phyloP scores from a whole-genome alignment of 805 yeast genomes.

The Priceomyces fermenticarens region DNA sequence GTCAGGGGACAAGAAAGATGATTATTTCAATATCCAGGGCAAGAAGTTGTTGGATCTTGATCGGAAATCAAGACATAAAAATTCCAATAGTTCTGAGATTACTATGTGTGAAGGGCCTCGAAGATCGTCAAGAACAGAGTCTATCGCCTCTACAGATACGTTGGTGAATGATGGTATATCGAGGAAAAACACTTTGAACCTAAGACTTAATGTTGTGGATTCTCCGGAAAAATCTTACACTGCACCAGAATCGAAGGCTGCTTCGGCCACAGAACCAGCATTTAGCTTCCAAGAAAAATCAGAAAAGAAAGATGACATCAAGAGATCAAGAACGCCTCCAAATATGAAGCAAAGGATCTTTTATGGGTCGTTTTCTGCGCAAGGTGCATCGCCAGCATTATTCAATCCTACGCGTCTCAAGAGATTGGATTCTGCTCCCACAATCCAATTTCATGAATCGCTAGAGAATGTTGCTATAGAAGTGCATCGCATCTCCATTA shows the following conservation, averaged over 20 bases:
- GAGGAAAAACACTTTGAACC: slow-evolving; percentile 10
- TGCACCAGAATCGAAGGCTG: slow-evolving; percentile 11
- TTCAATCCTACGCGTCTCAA: slow-evolving; percentile 21
- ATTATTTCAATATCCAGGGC: slow-evolving; percentile 11
- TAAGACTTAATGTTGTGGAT: slow-evolving; percentile 11
- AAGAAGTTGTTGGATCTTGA: not conserved
- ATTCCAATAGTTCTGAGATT: slow-evolving; percentile 22
- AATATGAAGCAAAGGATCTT: not conserved
- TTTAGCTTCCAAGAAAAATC: slow-evolving; percentile 10
- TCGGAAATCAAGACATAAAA: slow-evolving; percentile 2
- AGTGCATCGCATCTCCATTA: slow-evolving; percentile 15
- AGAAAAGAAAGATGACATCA: not conserved
- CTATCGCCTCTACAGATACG: slow-evolving; percentile 27
- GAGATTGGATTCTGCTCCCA: slow-evolving; percentile 18
- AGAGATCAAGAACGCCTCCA: not conserved
- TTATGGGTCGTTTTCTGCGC: slow-evolving; percentile 16
- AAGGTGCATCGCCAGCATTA: slow-evolving; percentile 13
- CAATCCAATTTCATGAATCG: slow-evolving; percentile 8
- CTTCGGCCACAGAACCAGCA: slow-evolving; percentile 19
- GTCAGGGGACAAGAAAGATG: slow-evolving; percentile 6
- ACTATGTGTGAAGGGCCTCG: slow-evolving; percentile 7
- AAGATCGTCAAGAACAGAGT: slow-evolving; percentile 12
- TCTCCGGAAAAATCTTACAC: slow-evolving; percentile 6
- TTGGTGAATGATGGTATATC: slow-evolving; percentile 21
- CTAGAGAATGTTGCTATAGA: slow-evolving; percentile 20